Conservation (phyloP, 257 asterid species). For the Coffea eugenioides region DNA sequence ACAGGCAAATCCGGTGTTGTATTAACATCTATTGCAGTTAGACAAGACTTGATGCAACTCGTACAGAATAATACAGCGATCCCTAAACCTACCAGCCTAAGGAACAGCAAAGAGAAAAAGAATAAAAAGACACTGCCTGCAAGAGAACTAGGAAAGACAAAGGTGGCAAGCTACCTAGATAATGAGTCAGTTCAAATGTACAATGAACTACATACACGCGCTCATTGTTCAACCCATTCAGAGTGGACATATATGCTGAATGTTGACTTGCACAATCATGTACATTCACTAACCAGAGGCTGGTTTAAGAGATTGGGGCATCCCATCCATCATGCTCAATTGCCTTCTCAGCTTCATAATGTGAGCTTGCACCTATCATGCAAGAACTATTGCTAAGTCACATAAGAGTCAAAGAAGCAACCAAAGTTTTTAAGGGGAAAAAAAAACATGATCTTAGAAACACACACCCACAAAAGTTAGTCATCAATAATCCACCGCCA, state of each 20-base stretch:
- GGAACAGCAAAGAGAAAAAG: background rate
- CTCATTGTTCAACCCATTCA: constrained; percentile 24
- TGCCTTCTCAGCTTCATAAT: constrained; percentile 72
- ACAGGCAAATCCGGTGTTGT: constrained; percentile 4
- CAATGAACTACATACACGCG: constrained; percentile 24
- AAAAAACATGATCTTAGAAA: background rate
- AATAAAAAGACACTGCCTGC: background rate
- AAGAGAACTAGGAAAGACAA: background rate
- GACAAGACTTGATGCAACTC: background rate
- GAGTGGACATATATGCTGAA: constrained; percentile 7
- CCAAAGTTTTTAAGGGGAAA: background rate
- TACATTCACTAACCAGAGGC: constrained; percentile 39
- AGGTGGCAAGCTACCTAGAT: constrained; percentile 1
- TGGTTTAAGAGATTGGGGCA: constrained; percentile 54
- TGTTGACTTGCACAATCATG: constrained; percentile 15
- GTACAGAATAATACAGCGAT: background rate
- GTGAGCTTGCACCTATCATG: constrained; percentile 74
- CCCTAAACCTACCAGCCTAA: background rate
- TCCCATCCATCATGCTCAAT: constrained; percentile 57
- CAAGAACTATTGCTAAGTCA: background rate
- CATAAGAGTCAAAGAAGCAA: background rate
- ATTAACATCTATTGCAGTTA: background rate
- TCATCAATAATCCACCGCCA: background rate
- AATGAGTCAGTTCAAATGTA: constrained; percentile 1
- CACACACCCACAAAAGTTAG: background rate